Conservation (phyloP, 352 stramenopile genomes). For the Halophytophthora polymorphica region DNA sequence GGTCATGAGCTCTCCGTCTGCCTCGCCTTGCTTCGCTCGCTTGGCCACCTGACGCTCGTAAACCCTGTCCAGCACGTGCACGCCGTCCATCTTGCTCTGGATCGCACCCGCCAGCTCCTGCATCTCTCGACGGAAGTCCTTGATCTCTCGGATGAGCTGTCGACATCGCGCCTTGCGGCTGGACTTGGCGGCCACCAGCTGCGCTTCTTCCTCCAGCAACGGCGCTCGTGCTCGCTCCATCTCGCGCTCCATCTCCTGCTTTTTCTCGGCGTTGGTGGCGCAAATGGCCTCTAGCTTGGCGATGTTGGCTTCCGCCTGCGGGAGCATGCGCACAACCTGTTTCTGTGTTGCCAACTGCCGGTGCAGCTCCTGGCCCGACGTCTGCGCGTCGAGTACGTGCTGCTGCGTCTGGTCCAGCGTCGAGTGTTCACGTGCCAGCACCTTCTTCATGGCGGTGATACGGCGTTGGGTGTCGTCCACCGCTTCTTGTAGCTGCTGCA, state of each 20-base stretch:
- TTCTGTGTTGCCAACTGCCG: slow-evolving; percentile 46
- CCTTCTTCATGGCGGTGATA: slow-evolving; percentile 37
- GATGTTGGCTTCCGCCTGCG: slow-evolving; percentile 65
- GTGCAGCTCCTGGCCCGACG: slow-evolving; percentile 30
- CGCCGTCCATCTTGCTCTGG: slow-evolving; percentile 65
- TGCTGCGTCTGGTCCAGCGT: slow-evolving; percentile 27
- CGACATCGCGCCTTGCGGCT: slow-evolving; percentile 52
- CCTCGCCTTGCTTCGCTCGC: slow-evolving; percentile 15
- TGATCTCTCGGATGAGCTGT: slow-evolving; percentile 68
- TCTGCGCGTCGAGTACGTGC: slow-evolving; percentile 33
- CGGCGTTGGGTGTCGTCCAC: slow-evolving; percentile 31
- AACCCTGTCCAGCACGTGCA: slow-evolving; percentile 52
- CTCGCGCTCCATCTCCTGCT: slow-evolving; percentile 46
- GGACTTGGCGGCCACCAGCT: slow-evolving; percentile 38
- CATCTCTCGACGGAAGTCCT: slow-evolving; percentile 59
- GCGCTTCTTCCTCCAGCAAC: slow-evolving; percentile 45
- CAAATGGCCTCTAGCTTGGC: slow-evolving; percentile 67
- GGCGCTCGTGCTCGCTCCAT: slow-evolving; percentile 47
- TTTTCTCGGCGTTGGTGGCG: slow-evolving; percentile 42
- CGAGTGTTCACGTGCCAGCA: slow-evolving; percentile 30
- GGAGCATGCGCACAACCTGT: slow-evolving; percentile 60
- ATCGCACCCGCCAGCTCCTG: slow-evolving; percentile 57
- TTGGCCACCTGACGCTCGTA: slow-evolving; percentile 33
- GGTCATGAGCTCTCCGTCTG: slow-evolving; percentile 26
- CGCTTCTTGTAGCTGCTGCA: slow-evolving; percentile 33